These are phyloP conservation scores for Astrothelium macrocarpum DNA, from an alignment of 495 filamentous ascomycete species.

Conservation along the genomic window DNA sequence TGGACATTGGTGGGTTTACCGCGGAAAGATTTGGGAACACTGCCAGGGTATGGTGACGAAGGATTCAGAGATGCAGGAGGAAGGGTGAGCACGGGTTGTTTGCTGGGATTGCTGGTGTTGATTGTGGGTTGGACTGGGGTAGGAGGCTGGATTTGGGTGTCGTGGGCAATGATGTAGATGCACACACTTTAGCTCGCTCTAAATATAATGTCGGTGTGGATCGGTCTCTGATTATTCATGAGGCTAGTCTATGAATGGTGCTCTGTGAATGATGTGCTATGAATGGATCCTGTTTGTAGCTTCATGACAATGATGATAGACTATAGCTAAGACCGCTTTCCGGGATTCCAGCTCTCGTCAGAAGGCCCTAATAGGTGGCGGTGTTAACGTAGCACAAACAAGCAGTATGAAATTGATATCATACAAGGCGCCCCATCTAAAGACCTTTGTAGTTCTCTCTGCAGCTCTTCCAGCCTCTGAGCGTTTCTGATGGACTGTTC, in stretches of 20 bases:
- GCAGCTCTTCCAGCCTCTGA: neutral
- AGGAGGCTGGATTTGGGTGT: conserved; percentile 21
- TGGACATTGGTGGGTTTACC: conserved; percentile 23
- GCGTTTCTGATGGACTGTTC: neutral
- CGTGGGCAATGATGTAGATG: conserved; percentile 22
- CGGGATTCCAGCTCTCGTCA: neutral
- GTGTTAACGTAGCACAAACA: neutral
- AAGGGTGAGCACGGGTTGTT: conserved; percentile 15
- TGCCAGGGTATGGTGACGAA: conserved; percentile 5
- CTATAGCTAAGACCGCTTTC: neutral
- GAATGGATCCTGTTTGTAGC: neutral
- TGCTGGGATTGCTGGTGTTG: conserved; percentile 18
- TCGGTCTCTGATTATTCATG: neutral
- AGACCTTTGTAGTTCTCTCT: neutral
- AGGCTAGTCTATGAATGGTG: too few relatives aligned
- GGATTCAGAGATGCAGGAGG: conserved; percentile 20
- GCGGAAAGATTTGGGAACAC: neutral
- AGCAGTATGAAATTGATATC: neutral
- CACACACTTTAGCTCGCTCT: neutral
- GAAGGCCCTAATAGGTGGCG: too few relatives aligned
- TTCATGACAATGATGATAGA: neutral
- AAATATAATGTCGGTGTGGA: neutral
- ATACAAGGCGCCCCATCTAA: neutral
- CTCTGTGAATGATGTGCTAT: neutral
- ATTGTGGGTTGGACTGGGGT: conserved; percentile 17